Evolutionary conservation across 768 basidiomycete species (phyloP).

Genomic region (Leccinum uliginosum): DNA sequence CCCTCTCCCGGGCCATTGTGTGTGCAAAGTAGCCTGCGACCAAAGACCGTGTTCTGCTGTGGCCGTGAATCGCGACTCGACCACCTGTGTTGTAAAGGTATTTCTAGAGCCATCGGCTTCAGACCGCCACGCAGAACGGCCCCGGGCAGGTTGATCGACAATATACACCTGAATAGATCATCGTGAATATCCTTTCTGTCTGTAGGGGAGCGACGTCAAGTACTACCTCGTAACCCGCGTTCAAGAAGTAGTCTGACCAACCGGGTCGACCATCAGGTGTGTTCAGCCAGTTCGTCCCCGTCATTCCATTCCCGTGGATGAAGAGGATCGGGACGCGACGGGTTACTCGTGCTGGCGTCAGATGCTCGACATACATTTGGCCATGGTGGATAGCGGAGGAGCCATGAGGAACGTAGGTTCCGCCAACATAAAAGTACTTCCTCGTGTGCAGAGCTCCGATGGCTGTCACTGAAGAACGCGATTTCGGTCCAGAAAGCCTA

Average conservation of each 20-base stretch:
- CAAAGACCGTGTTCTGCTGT: conserved; percentile 38
- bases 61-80: conserved; percentile 44
- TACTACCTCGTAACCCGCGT: conserved; percentile 48
- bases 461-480: neutral
- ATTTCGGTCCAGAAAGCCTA: neutral
- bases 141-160: conserved; percentile 44
- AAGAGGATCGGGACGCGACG: conserved; percentile 41
- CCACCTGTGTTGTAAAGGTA: conserved; percentile 24
- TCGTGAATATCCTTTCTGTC: neutral
- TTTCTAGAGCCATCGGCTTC: conserved; percentile 35
- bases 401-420: conserved; percentile 33
- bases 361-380: conserved; percentile 51
- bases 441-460: conserved; percentile 40
- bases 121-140: conserved; percentile 42
- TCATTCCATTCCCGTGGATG: conserved; percentile 51
- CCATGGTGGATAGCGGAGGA: conserved; percentile 38
- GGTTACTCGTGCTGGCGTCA: conserved; percentile 37
- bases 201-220: too few relatives aligned
- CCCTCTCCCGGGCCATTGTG: conserved; percentile 54
- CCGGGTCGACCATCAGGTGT: conserved; percentile 51
- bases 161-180: conserved; percentile 35
- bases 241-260: conserved; percentile 55
- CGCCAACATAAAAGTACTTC: conserved; percentile 47
- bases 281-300: conserved; percentile 48
- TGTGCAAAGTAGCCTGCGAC: conserved; percentile 44